phyloP scores from a whole-genome alignment of 495 filamentous ascomycete species.

The Lasiosphaeriaceae sp. region DNA sequence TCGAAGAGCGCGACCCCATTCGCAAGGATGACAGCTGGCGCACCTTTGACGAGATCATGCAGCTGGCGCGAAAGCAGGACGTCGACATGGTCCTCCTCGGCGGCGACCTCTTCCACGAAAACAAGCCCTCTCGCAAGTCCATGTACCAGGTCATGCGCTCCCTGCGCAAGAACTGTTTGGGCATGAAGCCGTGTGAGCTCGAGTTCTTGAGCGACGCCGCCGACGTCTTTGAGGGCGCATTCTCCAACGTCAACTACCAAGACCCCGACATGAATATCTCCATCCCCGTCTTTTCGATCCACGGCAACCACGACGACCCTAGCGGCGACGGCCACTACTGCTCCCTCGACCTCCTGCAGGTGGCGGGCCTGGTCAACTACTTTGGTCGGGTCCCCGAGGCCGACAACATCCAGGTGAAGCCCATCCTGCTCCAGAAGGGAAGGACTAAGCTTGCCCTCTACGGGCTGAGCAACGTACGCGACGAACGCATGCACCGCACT shows the following conservation, averaged over 20 bases:
- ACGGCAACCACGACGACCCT: constrained; percentile 98
- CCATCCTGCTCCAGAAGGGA: constrained; percentile 89
- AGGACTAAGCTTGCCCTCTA: constrained; percentile 92
- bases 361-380: constrained; percentile 91
- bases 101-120: constrained; percentile 97
- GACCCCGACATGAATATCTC: constrained; percentile 97
- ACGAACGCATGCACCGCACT: constrained; percentile 89
- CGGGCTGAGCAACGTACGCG: constrained; percentile 93
- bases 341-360: constrained; percentile 84
- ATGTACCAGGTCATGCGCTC: constrained; percentile 98
- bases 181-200: constrained; percentile 91
- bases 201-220: constrained; percentile 91
- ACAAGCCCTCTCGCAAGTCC: constrained; percentile 91
- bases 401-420: constrained; percentile 88
- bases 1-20: constrained; percentile 86
- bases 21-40: constrained; percentile 97
- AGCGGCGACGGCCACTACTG: constrained; percentile 88
- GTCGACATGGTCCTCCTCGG: constrained; percentile 95
- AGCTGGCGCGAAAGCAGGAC: constrained; percentile 77
- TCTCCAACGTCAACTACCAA: constrained; percentile 94
- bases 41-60: constrained; percentile 94
- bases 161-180: constrained; percentile 86
- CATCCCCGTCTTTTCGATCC: constrained; percentile 96
- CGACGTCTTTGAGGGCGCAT: constrained; percentile 79
- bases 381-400: constrained; percentile 88